A percentile compares a stretch with the other conserved stretches of the same genome.
phyloP scores from a whole-genome alignment of 169 alveolate genomes.

The Plasmodium malariae region DNA sequence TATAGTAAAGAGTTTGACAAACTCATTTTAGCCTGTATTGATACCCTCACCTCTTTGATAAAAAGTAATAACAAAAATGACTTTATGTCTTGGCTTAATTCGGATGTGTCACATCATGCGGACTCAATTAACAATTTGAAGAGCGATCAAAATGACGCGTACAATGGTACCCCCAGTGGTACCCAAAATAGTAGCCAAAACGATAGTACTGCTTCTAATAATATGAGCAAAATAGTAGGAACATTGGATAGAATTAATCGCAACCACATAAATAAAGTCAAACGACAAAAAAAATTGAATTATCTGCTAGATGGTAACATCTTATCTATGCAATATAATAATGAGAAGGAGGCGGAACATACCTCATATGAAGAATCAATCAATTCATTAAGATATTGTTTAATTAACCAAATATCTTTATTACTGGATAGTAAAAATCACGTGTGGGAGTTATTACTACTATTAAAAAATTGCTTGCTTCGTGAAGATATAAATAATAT shows the following conservation, averaged over 20 bases:
- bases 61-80: slow-evolving; percentile 39
- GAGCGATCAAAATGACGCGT: background rate
- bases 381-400: slow-evolving; percentile 52
- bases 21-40: slow-evolving; percentile 59
- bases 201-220: background rate
- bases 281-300: slow-evolving; percentile 26
- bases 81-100: slow-evolving; percentile 66
- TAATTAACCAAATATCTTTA: slow-evolving; percentile 52
- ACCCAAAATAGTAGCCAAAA: background rate
- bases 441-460: slow-evolving; percentile 41
- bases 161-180: background rate
- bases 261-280: background rate
- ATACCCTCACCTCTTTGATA: slow-evolving; percentile 44
- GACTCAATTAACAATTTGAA: background rate
- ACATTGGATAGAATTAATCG: background rate
- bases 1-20: slow-evolving; percentile 71
- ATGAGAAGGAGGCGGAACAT: background rate
- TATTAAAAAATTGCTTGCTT: slow-evolving; percentile 62
- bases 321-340: slow-evolving; percentile 2
- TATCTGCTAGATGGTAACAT: slow-evolving; percentile 47
- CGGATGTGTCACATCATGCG: background rate
- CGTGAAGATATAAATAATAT: slow-evolving; percentile 58
- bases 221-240: slow-evolving; percentile 8
- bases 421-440: slow-evolving; percentile 69
- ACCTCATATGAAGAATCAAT: slow-evolving; percentile 28